Evolutionary conservation across 169 alveolate genomes (phyloP).

Genomic region (Ichthyophthirius multifiliis): DNA sequence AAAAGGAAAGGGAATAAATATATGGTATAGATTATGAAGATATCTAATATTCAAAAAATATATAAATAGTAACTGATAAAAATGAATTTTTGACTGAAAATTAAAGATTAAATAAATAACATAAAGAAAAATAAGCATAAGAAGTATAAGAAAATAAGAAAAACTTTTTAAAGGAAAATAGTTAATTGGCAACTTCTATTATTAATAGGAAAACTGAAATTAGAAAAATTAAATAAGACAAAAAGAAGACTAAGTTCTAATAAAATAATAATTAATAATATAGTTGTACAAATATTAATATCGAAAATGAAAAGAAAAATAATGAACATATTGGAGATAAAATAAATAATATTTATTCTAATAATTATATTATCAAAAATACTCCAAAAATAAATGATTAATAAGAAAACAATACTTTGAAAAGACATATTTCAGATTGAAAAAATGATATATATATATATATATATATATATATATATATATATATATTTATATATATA

Average conservation of each 20-base stretch:
- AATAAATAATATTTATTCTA: background rate
- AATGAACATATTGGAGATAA: background rate
- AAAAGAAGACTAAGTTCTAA: background rate
- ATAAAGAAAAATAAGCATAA: constrained; percentile 34
- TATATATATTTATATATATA: too few species aligned
- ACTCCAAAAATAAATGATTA: too few species aligned
- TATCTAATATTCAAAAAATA: background rate
- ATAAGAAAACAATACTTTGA: too few species aligned
- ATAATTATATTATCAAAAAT: too few species aligned
- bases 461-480: too few species aligned
- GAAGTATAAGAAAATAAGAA: constrained; percentile 21
- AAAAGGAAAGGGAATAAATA: background rate
- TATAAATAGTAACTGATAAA: constrained; percentile 39
- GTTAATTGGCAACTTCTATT: constrained; percentile 25
- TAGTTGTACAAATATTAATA: background rate
- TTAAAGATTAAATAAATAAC: constrained; percentile 22
- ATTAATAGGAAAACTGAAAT: background rate
- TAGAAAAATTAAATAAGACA: background rate
- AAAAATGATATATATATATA: too few species aligned
- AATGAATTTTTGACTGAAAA: constrained; percentile 40
- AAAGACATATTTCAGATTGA: too few species aligned
- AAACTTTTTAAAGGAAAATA: constrained; percentile 33
- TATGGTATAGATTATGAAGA: background rate
- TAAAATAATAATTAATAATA: background rate
- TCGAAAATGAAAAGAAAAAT: background rate